Base-by-base conservation (phyloP, 1,139 yeast species). In the Wickerhamiella infanticola region DNA sequence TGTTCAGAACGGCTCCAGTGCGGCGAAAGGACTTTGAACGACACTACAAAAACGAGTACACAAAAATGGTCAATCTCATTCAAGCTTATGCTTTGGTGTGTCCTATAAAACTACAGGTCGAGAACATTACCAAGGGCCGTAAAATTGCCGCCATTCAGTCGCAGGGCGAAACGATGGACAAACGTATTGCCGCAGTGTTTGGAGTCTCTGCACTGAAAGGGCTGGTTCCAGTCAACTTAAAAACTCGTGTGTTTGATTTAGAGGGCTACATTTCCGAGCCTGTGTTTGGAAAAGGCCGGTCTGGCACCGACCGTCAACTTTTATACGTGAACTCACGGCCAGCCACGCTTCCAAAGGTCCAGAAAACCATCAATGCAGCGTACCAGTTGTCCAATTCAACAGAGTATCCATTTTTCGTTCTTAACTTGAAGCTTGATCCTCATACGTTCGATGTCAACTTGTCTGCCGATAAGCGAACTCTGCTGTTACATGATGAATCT, bases 381-480 rank as follows among this genome's bases (percentile, higher is more conserved):
- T 90, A 84, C 63, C 76, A 74, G 51, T 68, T 69, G 37, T 84
- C 73, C 60, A 88, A 85, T 55, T 73, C 76, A 53, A 68, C 78
- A 4, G 95, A 86, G 57, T 70, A 60, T 46, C 98, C 98, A 0
- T 74, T 76, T n/a, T 69, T 82, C 45, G 66, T 86, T 1, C 57
- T 84, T 2, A 71, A 93, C 59, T 54, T 90, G 35, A 57, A 58
- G 7, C 60, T 85, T 9, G 70, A 72, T 40, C 69, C 81, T 0
- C 57, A 61, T 24, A 65, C 68, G 24, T 61, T 83, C 36, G 99
- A 90, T 63, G 71, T 90, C 23, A 90, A 90, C 61, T 81, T 93
- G 1, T 79, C 95, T 0, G 98, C 98, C 0, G 96, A 90, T 58
- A 90, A 90, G 58, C 67, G 93, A 42, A 73, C 77, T 3, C 69